Conservation (phyloP, 768 basidiomycete genomes). For the Neoboletus brunneissimus region DNA sequence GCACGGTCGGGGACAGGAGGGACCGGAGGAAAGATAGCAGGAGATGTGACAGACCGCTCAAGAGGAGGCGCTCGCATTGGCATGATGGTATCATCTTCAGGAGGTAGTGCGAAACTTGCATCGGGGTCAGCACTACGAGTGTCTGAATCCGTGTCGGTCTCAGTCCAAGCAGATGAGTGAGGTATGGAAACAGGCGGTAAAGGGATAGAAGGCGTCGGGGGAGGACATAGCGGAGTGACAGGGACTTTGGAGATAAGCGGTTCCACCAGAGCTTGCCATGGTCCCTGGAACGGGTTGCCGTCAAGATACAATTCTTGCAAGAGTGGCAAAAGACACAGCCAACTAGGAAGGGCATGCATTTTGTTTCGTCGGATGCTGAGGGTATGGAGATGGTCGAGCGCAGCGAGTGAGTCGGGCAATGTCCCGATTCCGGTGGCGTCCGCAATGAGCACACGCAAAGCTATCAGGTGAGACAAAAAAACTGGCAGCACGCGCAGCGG, state of each 20-base stretch:
- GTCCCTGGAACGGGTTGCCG: slow-evolving; percentile 92
- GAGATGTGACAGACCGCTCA: slow-evolving; percentile 50
- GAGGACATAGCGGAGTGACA: slow-evolving; percentile 59
- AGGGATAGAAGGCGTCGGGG: slow-evolving; percentile 61
- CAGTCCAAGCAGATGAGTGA: slow-evolving; percentile 45
- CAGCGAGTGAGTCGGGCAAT: slow-evolving; percentile 70
- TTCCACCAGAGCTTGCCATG: slow-evolving; percentile 87
- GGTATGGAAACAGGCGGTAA: slow-evolving; percentile 45
- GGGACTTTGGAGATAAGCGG: slow-evolving; percentile 71
- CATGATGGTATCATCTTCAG: slow-evolving; percentile 73
- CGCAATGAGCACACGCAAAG: slow-evolving; percentile 87
- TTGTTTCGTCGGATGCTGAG: slow-evolving; percentile 87
- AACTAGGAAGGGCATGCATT: slow-evolving; percentile 85
- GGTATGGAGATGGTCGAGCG: slow-evolving; percentile 81
- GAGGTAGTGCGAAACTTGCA: slow-evolving; percentile 26
- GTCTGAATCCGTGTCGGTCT: slow-evolving; percentile 55
- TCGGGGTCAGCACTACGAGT: slow-evolving; percentile 40
- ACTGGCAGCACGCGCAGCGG: slow-evolving; percentile 88
- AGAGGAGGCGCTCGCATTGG: slow-evolving; percentile 57
- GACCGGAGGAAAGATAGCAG: slow-evolving; percentile 33
- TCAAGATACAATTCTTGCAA: slow-evolving; percentile 91
- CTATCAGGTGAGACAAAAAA: slow-evolving; percentile 73
- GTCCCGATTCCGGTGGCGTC: slow-evolving; percentile 82
- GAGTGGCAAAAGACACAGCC: slow-evolving; percentile 85
- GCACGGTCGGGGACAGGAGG: slow-evolving; percentile 35